phyloP scores from a whole-genome alignment of 352 stramenopile species.

The Blastocystis sp. region DNA sequence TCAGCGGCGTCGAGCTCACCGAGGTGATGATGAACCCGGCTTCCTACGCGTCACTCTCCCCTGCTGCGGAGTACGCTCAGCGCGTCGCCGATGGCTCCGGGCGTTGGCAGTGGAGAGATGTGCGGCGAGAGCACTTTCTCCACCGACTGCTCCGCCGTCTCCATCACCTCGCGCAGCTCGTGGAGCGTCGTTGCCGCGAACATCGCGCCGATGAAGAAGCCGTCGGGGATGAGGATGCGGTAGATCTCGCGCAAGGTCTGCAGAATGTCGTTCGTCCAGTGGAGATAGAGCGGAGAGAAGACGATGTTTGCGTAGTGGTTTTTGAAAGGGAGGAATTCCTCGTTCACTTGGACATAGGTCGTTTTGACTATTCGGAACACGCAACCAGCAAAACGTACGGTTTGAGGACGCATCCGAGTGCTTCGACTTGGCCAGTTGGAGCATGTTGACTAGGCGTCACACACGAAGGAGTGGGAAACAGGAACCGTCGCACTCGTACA shows the following conservation, averaged over 20 bases:
- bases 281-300: constrained; percentile 53
- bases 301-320: constrained; percentile 58
- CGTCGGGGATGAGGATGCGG: constrained; percentile 52
- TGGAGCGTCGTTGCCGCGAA: constrained; percentile 39
- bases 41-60: constrained; percentile 10
- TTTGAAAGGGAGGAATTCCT: constrained; percentile 72
- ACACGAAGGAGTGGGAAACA: neutral
- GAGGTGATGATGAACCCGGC: constrained; percentile 65
- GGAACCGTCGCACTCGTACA: constrained; percentile 70
- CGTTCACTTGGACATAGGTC: constrained; percentile 67
- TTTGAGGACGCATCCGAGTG: neutral
- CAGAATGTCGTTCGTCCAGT: constrained; percentile 72
- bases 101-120: constrained; percentile 45
- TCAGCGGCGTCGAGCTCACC: constrained; percentile 21
- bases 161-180: constrained; percentile 48
- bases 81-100: constrained; percentile 48
- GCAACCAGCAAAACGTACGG: neutral
- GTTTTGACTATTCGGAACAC: constrained; percentile 1
- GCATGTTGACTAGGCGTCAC: constrained; percentile 45
- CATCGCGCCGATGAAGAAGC: constrained; percentile 60
- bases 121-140: constrained; percentile 50
- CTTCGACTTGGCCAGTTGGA: constrained; percentile 22
- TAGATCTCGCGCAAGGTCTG: constrained; percentile 49
- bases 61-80: constrained; percentile 18
- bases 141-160: constrained; percentile 24